Conservation (phyloP, 148 eudicot genomes). For the Rhododendron molle region DNA sequence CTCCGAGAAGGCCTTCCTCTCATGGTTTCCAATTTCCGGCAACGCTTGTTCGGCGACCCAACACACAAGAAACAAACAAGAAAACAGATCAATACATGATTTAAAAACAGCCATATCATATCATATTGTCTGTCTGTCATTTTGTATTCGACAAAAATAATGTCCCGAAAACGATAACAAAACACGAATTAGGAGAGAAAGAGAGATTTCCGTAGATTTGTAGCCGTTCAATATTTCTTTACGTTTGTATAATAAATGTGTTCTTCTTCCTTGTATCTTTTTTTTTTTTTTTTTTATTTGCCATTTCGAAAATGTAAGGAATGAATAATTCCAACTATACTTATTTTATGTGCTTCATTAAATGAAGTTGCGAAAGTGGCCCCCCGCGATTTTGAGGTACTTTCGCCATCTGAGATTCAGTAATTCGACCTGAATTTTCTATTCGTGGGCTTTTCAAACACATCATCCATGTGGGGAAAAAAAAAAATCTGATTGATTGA, state of each 20-base stretch:
- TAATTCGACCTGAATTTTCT: no score
- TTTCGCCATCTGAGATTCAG: no score
- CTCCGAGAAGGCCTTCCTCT: slow-evolving; percentile 87
- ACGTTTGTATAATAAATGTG: neutral
- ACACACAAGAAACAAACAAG: neutral
- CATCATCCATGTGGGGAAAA: no score
- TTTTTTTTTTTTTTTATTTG: no score
- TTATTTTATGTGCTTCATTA: neutral
- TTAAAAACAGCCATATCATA: neutral
- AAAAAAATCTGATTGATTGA: no score
- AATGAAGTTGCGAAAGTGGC: neutral
- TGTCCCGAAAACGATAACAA: no score
- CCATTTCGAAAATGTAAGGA: neutral
- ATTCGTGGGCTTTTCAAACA: no score
- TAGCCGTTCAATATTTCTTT: no score
- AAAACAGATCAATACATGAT: neutral
- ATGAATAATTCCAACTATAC: neutral
- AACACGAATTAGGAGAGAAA: neutral
- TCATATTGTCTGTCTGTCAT: neutral
- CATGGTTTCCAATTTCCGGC: slow-evolving; percentile 85
- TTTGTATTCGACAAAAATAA: neutral
- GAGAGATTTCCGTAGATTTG: neutral
- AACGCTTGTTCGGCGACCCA: slow-evolving; percentile 70
- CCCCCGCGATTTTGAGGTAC: no score
- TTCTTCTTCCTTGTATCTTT: neutral